phyloP scores from a whole-genome alignment of 2,329 filamentous ascomycete species.

The Talaromyces atroroseus region DNA sequence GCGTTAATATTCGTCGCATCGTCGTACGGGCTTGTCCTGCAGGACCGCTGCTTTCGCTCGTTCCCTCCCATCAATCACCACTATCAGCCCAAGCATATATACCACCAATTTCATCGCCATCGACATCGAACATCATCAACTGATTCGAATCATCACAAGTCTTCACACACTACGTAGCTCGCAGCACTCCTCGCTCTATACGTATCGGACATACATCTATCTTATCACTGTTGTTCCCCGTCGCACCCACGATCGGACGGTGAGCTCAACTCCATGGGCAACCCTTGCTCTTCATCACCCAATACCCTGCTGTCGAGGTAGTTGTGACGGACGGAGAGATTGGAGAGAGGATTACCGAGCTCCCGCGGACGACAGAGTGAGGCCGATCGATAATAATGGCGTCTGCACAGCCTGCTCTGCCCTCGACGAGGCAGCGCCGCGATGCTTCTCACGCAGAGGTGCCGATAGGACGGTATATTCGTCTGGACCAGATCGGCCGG shows the following conservation, averaged over 20 bases:
- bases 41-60: neutral
- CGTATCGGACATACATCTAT: neutral
- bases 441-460: slow-evolving; percentile 30
- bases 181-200: neutral
- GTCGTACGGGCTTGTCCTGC: neutral
- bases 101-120: neutral
- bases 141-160: neutral
- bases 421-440: slow-evolving; percentile 33
- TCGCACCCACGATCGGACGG: neutral
- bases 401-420: slow-evolving; percentile 29
- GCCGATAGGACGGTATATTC: slow-evolving; percentile 68
- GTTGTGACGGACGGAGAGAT: slow-evolving; percentile 28
- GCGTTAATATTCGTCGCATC: slow-evolving; percentile 4
- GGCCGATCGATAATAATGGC: slow-evolving; percentile 35
- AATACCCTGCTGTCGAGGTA: slow-evolving; percentile 30
- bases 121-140: neutral
- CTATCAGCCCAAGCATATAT: slow-evolving; percentile 2
- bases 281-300: slow-evolving; percentile 21
- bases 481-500: slow-evolving; percentile 87
- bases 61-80: neutral
- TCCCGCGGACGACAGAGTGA: neutral
- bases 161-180: no score
- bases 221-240: neutral
- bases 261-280: slow-evolving; percentile 30
- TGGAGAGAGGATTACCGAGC: slow-evolving; percentile 14